Conservation (phyloP, 441 rosid genomes). For the Adansonia madagascariensis region DNA sequence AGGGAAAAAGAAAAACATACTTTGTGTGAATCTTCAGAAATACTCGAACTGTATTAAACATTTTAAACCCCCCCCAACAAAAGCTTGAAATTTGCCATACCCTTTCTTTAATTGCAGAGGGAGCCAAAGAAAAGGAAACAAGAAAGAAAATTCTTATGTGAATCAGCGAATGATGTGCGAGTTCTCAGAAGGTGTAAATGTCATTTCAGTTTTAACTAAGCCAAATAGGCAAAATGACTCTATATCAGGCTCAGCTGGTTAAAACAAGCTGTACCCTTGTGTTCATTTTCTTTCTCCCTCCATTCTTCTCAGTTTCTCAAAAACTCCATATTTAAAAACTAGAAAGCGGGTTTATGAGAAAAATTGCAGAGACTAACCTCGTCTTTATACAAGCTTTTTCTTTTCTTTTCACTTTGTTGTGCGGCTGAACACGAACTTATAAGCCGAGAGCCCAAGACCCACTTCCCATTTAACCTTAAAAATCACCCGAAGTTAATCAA, state of each 20-base stretch:
- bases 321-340: background rate
- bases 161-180: background rate
- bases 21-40: constrained; percentile 47
- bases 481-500: constrained; percentile 30
- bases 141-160: background rate
- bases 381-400: constrained; percentile 14
- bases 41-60: constrained; percentile 28
- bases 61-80: constrained; percentile 28
- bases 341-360: constrained; percentile 21
- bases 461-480: constrained; percentile 25
- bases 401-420: background rate
- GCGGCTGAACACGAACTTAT: constrained; percentile 17
- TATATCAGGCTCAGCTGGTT: background rate
- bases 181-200: background rate
- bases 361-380: constrained; percentile 40
- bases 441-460: constrained; percentile 31
- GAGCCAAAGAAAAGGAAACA: constrained; percentile 11
- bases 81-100: constrained; percentile 32
- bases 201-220: background rate
- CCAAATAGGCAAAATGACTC: background rate
- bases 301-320: constrained; percentile 14
- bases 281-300: background rate
- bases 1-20: constrained; percentile 17
- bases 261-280: constrained; percentile 24
- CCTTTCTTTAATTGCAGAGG: background rate